phyloP scores from a whole-genome alignment of 2,329 filamentous ascomycete species.

The Colletotrichum chlorophyti region DNA sequence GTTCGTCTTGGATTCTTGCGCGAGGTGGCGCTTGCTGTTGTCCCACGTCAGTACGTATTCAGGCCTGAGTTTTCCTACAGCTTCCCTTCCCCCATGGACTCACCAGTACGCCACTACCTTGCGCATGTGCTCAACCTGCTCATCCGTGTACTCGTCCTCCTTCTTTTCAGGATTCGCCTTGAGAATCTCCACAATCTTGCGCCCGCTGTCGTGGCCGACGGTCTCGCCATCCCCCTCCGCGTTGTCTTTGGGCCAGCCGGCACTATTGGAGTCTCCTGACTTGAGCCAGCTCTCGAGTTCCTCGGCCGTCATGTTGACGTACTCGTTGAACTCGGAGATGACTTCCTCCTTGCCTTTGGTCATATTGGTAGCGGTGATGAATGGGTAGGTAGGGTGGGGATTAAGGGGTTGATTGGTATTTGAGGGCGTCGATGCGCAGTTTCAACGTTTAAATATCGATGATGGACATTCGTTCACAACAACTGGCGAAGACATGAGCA shows the following conservation, averaged over 20 bases:
- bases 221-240: constrained; percentile 63
- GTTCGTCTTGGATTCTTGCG: constrained; percentile 67
- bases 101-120: constrained; percentile 68
- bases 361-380: constrained; percentile 15
- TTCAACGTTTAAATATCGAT: background rate
- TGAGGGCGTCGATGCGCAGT: too few species aligned
- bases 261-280: constrained; percentile 60
- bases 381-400: background rate
- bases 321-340: constrained; percentile 66
- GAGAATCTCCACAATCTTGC: constrained; percentile 68
- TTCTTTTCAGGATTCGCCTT: constrained; percentile 66
- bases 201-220: constrained; percentile 68
- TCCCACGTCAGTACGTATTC: background rate
- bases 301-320: constrained; percentile 69
- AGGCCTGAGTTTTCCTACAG: background rate
- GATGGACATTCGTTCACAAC: too few species aligned
- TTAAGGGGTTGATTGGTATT: background rate
- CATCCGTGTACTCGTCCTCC: constrained; percentile 61
- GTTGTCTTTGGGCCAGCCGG: constrained; percentile 67
- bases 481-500: too few species aligned
- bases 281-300: constrained; percentile 69
- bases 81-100: constrained; percentile 7
- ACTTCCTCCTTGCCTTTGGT: constrained; percentile 37
- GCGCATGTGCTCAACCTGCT: constrained; percentile 64
- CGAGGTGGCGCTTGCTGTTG: constrained; percentile 67